Evolutionary conservation across 1,284 basidiomycete species (phyloP), one percentile per base, ranked within the genome.

Genomic region (Boletus smithii): DNA sequence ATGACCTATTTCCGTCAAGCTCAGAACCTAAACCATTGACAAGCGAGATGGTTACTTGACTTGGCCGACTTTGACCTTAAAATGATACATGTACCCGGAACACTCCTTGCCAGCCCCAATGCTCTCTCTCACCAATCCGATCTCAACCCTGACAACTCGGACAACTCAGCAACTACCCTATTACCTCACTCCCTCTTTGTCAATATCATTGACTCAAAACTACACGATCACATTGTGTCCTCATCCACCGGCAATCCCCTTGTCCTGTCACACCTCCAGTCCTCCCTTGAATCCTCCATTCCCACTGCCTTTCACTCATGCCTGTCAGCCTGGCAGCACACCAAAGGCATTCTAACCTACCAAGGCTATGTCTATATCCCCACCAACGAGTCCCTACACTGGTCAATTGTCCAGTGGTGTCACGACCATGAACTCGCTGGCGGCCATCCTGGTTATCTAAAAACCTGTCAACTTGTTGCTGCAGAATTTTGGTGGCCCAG

Each of bases 71-170:
- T n/a, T n/a, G n/a, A 73, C 34, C 71, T 73, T 48, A 42, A 44
- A 0, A 58, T 80, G 2, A 42, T 57, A 2, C 73, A 77, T 46
- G 55, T 61, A 4, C 69, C 73, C 0, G 73, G 76, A 0, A 59
- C 53, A 10, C 26, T 50, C 5, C 69, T 67, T 33, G 49, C 48
- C 0, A 62, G 66, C 24, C 54, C 72, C 0, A 73, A 80, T 50
- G 57, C 69, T 0, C 58, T 80, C 1, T 76, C 72, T 17, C 2
- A 6, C 3, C 14, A 5, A 3, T 8, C 41, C 0, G 20, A 42
- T 17, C 26, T 18, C 8, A 10, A 11, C 11, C 27, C 27, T 3
- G 18, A 18, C 5, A 10, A 29, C 8, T 3, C 5, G 1, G 18
- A 34, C 17, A 36, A 44, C 7, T 4, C 36, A 0, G 10, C n/a